Conservation (phyloP, 768 basidiomycete species). For the Pleurotus citrinopileatus region DNA sequence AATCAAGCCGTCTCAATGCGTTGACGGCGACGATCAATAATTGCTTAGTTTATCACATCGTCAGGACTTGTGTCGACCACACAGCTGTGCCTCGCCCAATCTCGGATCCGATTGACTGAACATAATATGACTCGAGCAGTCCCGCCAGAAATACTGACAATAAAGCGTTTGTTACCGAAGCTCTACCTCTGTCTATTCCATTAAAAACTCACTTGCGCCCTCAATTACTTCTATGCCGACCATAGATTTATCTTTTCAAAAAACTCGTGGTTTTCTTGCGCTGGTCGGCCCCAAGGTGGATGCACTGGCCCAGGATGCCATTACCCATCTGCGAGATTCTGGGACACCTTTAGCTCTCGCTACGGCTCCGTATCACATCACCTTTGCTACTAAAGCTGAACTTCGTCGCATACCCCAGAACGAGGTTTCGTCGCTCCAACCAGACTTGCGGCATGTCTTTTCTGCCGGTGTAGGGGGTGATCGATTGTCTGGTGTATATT, state of each 20-base stretch:
- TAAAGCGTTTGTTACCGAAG: too few relatives aligned
- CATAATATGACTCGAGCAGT: too few relatives aligned
- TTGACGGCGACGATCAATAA: too few relatives aligned
- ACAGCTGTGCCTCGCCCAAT: too few relatives aligned
- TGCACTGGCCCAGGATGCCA: conserved; percentile 4
- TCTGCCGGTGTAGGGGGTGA: conserved; percentile 40
- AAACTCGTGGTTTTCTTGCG: conserved; percentile 7
- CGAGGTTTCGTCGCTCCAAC: conserved; percentile 19
- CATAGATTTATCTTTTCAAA: neutral
- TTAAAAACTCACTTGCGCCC: too few relatives aligned
- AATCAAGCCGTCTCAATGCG: too few relatives aligned
- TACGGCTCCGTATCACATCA: conserved; percentile 34
- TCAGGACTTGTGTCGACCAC: too few relatives aligned
- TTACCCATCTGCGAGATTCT: neutral
- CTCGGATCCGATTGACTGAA: too few relatives aligned
- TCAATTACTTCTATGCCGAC: too few relatives aligned
- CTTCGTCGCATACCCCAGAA: conserved; percentile 23
- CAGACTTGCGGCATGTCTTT: conserved; percentile 29
- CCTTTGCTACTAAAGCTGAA: conserved; percentile 38
- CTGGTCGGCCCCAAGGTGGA: conserved; percentile 7
- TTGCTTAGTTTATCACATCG: too few relatives aligned
- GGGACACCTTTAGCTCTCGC: neutral
- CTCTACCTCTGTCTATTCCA: too few relatives aligned
- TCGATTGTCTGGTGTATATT: conserved; percentile 29
- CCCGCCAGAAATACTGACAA: too few relatives aligned